phyloP scores from a whole-genome alignment of 2,329 filamentous ascomycete species.

The Anthostomella pinea region DNA sequence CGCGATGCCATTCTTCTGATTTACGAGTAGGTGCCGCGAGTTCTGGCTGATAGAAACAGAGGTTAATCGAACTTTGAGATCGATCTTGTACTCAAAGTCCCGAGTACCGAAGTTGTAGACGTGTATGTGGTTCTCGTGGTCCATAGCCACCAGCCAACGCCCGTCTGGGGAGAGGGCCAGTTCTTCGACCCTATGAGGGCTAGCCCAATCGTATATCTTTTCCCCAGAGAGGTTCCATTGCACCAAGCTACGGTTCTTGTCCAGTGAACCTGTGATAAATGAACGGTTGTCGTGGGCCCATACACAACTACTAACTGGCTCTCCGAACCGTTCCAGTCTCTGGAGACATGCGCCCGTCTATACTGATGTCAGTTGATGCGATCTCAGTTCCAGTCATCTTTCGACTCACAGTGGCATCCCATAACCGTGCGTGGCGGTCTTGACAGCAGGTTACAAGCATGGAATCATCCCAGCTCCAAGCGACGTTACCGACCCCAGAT shows the following conservation, averaged over 20 bases:
- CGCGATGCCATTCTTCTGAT: slow-evolving; percentile 73
- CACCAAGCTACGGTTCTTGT: slow-evolving; percentile 62
- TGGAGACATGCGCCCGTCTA: slow-evolving; percentile 64
- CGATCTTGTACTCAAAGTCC: slow-evolving; percentile 71
- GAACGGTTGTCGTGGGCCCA: slow-evolving; percentile 77
- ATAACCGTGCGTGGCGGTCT: slow-evolving; percentile 71
- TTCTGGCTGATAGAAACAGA: slow-evolving; percentile 80
- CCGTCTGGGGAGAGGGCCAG: slow-evolving; percentile 81
- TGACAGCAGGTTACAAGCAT: slow-evolving; percentile 81
- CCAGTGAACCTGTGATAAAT: slow-evolving; percentile 78
- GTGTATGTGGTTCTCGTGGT: slow-evolving; percentile 66
- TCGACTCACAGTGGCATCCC: slow-evolving; percentile 63
- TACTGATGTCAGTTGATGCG: slow-evolving; percentile 13
- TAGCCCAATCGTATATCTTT: slow-evolving; percentile 62
- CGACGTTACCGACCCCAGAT: slow-evolving; percentile 70
- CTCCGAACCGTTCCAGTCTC: slow-evolving; percentile 67
- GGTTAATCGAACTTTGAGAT: slow-evolving; percentile 67
- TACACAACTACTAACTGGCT: slow-evolving; percentile 85
- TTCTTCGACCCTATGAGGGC: slow-evolving; percentile 75
- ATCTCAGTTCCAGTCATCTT: background rate
- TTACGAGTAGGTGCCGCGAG: slow-evolving; percentile 78
- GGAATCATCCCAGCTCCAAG: slow-evolving; percentile 90
- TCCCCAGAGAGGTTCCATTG: slow-evolving; percentile 68
- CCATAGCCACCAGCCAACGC: slow-evolving; percentile 74
- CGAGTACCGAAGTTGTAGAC: slow-evolving; percentile 78